phyloP scores from a whole-genome alignment of 2,329 filamentous ascomycete genomes.

The Cladosporium sp. region DNA sequence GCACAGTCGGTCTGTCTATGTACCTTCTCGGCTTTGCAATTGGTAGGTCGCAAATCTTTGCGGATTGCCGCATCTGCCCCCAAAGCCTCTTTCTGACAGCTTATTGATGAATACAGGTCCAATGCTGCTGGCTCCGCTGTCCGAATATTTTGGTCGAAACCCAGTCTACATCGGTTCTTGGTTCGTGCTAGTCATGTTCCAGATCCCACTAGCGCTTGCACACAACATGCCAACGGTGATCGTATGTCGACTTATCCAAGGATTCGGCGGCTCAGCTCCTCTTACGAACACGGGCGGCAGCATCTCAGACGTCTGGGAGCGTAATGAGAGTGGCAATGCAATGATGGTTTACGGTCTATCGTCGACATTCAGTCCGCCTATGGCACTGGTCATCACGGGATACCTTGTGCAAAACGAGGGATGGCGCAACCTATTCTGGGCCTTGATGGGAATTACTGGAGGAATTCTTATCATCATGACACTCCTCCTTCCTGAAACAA shows the following conservation, averaged over 20 bases:
- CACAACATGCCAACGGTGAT: conserved; percentile 41
- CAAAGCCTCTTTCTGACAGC: neutral
- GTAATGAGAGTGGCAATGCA: conserved; percentile 42
- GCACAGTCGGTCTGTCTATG: conserved; percentile 42
- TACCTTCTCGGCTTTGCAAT: conserved; percentile 46
- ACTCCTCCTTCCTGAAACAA: conserved; percentile 27
- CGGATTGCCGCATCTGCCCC: neutral
- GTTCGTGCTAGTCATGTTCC: conserved; percentile 39
- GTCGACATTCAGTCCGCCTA: conserved; percentile 34
- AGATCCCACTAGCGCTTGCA: conserved; percentile 41
- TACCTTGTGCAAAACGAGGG: conserved; percentile 28
- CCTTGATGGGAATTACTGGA: conserved; percentile 25
- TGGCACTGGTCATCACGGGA: conserved; percentile 33
- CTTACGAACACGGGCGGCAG: conserved; percentile 39
- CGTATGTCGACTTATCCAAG: conserved; percentile 39
- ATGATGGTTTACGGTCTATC: conserved; percentile 37
- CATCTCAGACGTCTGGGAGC: conserved; percentile 44
- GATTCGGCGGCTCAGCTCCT: conserved; percentile 33
- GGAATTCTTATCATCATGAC: conserved; percentile 23
- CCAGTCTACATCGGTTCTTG: conserved; percentile 31
- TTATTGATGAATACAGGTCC: conserved; percentile 2
- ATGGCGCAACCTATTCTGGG: conserved; percentile 24
- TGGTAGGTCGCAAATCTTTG: neutral
- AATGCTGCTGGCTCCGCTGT: conserved; percentile 17
- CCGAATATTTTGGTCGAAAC: conserved; percentile 19